A percentile compares a stretch with the other conserved stretches of the same genome.
Evolutionary conservation across 2,329 filamentous ascomycete species (phyloP).

Genomic region (Daldinia sp.): DNA sequence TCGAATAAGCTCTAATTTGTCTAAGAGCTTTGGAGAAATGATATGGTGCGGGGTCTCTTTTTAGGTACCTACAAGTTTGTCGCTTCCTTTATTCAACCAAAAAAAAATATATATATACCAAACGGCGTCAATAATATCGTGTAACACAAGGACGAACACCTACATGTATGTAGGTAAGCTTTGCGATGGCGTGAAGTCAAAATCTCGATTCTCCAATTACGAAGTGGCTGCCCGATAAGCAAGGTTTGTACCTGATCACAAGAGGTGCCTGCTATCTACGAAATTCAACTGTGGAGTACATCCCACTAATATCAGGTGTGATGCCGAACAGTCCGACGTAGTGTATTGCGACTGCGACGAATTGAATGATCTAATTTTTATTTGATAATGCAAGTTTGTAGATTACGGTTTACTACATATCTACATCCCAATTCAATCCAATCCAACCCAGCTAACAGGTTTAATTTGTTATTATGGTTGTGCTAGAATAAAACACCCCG

Average conservation of each 20-base stretch:
- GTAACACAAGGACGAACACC: constrained; percentile 22
- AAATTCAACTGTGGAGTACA: constrained; percentile 37
- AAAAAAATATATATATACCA: too few relatives aligned
- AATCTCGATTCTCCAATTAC: constrained; percentile 32
- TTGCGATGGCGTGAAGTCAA: constrained; percentile 30
- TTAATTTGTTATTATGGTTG: background rate
- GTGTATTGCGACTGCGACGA: background rate
- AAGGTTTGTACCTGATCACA: constrained; percentile 23
- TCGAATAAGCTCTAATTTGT: constrained; percentile 29
- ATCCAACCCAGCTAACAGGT: background rate
- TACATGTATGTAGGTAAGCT: constrained; percentile 1
- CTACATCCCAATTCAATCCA: background rate
- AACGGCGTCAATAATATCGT: constrained; percentile 14
- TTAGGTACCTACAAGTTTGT: constrained; percentile 29
- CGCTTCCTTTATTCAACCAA: constrained; percentile 29
- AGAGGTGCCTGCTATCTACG: constrained; percentile 23
- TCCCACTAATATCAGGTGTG: constrained; percentile 28
- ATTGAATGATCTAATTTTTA: background rate
- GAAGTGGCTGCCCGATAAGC: constrained; percentile 28
- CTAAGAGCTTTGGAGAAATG: constrained; percentile 24
- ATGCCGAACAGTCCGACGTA: constrained; percentile 13
- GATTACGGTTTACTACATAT: constrained; percentile 1
- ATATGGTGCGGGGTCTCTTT: constrained; percentile 34
- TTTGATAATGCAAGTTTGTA: background rate
- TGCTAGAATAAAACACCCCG: background rate